Evolutionary conservation across 139 green algal genomes (phyloP).

Genomic region (Tetraselmis striata): DNA sequence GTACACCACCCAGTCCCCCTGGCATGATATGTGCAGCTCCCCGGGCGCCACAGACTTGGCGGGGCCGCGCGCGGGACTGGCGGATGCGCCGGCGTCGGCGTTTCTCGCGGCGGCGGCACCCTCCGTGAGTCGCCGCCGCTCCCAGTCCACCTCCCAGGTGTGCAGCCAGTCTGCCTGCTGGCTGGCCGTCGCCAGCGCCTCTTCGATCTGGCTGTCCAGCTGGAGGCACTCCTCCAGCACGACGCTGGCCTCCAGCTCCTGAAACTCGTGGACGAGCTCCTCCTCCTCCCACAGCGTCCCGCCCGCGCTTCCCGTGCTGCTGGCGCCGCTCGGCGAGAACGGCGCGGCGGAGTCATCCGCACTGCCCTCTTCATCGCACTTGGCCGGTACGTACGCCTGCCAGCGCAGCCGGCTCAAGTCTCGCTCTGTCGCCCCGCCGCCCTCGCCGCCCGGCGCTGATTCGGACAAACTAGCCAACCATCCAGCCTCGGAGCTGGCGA

Average conservation of each 20-base stretch:
- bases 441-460: not conserved
- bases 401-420: not conserved
- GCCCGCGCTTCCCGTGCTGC: not conserved
- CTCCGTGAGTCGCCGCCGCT: not conserved
- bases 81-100: not conserved
- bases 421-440: not conserved
- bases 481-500: not conserved
- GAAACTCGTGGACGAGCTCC: not conserved
- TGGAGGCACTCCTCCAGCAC: not conserved
- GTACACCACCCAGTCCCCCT: not conserved
- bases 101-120: too few relatives aligned
- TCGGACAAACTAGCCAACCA: not conserved
- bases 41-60: too few relatives aligned
- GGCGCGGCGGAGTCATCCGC: not conserved
- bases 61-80: too few relatives aligned
- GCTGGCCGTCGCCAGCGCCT: not conserved
- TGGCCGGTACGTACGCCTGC: not conserved
- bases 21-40: not conserved
- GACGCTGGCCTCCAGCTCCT: not conserved
- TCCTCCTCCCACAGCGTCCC: not conserved
- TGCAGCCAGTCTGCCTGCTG: not conserved
- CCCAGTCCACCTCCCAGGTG: not conserved
- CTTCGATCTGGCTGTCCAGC: not conserved
- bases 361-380: too few relatives aligned
- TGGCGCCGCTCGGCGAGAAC: not conserved